Evolutionary conservation across 2,329 filamentous ascomycete genomes (phyloP).

Genomic region (Exophiala xenobiotica): DNA sequence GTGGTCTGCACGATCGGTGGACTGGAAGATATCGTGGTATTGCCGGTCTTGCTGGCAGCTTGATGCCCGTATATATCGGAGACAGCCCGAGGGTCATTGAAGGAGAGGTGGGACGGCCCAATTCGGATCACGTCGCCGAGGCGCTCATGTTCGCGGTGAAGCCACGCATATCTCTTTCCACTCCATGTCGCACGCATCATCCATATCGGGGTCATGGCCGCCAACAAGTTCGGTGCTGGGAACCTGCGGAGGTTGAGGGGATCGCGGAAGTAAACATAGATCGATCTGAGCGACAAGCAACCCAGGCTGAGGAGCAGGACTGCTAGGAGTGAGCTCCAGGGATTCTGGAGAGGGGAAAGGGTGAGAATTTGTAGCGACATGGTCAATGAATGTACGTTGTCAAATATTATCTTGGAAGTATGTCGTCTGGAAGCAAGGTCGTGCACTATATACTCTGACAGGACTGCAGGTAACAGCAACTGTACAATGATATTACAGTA

Average conservation of each 20-base stretch:
- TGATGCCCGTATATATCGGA: conserved; percentile 2
- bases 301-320: neutral
- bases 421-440: neutral
- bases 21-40: conserved; percentile 1
- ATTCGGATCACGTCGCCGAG: conserved; percentile 6
- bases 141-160: neutral
- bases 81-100: conserved; percentile 1
- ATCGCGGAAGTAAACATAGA: neutral
- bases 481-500: neutral
- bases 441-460: neutral
- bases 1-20: neutral
- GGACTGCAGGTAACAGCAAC: neutral
- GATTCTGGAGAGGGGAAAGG: neutral
- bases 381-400: neutral
- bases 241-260: neutral
- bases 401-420: neutral
- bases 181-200: neutral
- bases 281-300: neutral
- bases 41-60: neutral
- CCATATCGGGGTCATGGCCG: neutral
- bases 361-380: neutral
- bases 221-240: neutral
- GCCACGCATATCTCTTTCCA: neutral
- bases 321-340: neutral
- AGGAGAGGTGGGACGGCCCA: neutral